These are phyloP conservation scores for Ganoderma lucidum DNA, from an alignment of 1,284 basidiomycete genomes.

Conservation along the genomic window DNA sequence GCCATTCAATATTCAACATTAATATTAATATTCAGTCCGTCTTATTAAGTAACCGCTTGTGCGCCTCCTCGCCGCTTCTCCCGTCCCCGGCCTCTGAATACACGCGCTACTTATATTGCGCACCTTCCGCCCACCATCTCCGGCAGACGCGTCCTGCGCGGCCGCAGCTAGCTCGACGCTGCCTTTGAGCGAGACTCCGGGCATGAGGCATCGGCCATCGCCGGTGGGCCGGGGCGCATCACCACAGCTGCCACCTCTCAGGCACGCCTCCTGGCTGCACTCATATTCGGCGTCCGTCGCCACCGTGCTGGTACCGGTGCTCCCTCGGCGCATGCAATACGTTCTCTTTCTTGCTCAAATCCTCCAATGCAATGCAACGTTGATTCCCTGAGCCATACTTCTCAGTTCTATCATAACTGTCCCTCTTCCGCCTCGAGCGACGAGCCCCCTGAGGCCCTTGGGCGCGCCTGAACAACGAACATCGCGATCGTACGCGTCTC, in stretches of 20 bases:
- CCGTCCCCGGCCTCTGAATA: not conserved
- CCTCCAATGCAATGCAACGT: not conserved
- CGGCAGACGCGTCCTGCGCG: constrained; percentile 1
- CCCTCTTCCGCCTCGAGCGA: not conserved
- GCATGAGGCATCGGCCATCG: constrained; percentile 30
- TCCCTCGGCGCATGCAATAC: not conserved
- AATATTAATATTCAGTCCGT: not conserved
- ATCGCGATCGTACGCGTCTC: not conserved
- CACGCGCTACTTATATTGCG: not conserved
- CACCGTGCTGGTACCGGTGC: not conserved
- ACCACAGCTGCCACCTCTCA: constrained; percentile 27
- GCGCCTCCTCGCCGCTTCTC: not conserved
- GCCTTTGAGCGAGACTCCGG: constrained; percentile 13
- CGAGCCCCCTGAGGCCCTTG: constrained; percentile 2
- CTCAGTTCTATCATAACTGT: not conserved
- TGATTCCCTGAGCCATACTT: not conserved
- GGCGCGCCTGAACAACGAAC: not conserved
- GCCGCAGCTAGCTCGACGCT: not conserved
- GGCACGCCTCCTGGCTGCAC: constrained; percentile 22
- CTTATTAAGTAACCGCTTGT: not conserved
- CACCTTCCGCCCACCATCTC: not conserved
- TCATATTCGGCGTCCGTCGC: constrained; percentile 8
- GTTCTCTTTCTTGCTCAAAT: constrained; percentile 16
- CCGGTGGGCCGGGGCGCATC: constrained; percentile 25
- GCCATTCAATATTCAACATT: not conserved